Evolutionary conservation across 768 basidiomycete species (phyloP).

Genomic region (Piloderma croceum): DNA sequence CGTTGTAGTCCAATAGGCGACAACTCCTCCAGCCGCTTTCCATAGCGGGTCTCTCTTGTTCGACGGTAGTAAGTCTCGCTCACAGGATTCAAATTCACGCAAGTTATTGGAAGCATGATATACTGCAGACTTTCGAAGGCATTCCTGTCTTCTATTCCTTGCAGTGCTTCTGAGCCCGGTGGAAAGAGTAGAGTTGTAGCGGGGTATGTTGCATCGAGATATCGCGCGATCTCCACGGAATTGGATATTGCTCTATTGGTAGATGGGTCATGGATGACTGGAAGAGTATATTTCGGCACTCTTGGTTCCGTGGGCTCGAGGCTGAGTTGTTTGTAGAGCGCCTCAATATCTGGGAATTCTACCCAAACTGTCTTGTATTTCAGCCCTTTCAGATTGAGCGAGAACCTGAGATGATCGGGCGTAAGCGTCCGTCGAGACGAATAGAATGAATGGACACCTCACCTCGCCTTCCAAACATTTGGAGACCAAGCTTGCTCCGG

Average conservation of each 20-base stretch:
- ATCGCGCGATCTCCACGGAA: slow-evolving; percentile 41
- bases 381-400: slow-evolving; percentile 36
- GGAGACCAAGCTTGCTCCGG: slow-evolving; percentile 31
- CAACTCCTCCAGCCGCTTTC: slow-evolving; percentile 32
- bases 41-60: slow-evolving; percentile 30
- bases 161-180: slow-evolving; percentile 30
- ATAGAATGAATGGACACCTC: not conserved
- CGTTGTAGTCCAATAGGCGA: slow-evolving; percentile 25
- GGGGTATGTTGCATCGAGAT: slow-evolving; percentile 48
- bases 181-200: slow-evolving; percentile 36
- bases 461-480: slow-evolving; percentile 36
- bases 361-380: slow-evolving; percentile 46
- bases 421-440: not conserved
- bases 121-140: slow-evolving; percentile 27
- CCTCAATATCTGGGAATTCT: slow-evolving; percentile 46
- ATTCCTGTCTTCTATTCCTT: too few species aligned
- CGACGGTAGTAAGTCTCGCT: slow-evolving; percentile 36
- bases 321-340: slow-evolving; percentile 29
- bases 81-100: slow-evolving; percentile 22
- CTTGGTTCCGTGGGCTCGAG: slow-evolving; percentile 30
- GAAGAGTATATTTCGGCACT: slow-evolving; percentile 37
- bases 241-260: slow-evolving; percentile 36
- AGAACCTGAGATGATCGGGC: slow-evolving; percentile 19
- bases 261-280: slow-evolving; percentile 43
- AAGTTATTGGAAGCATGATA: slow-evolving; percentile 11